These are phyloP conservation scores for Aspergillus funiculosus DNA, from an alignment of 495 filamentous ascomycete species.

Conservation along the genomic window DNA sequence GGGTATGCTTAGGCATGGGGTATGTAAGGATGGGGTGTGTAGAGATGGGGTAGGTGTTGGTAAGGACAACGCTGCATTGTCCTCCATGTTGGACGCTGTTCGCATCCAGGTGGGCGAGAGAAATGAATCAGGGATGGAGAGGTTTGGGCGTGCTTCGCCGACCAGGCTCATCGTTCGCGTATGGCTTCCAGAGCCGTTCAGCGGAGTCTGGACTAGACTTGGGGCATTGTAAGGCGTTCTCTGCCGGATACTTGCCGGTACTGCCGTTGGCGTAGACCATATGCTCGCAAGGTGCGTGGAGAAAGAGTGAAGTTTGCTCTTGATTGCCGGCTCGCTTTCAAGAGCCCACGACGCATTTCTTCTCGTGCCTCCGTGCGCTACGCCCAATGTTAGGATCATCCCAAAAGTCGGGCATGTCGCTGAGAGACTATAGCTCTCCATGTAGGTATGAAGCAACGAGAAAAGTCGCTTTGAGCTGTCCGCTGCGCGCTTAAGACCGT, in stretches of 20 bases:
- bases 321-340: conserved; percentile 29
- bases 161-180: conserved; percentile 3
- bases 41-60: conserved; percentile 33
- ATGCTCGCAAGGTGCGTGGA: conserved; percentile 32
- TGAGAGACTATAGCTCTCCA: conserved; percentile 37
- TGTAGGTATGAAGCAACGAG: conserved; percentile 30
- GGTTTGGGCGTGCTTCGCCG: conserved; percentile 11
- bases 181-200: neutral
- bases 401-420: conserved; percentile 36
- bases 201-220: neutral
- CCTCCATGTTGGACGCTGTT: conserved; percentile 27
- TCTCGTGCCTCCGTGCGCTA: conserved; percentile 9
- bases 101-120: conserved; percentile 32
- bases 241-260: conserved; percentile 1
- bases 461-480: conserved; percentile 34
- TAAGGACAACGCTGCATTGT: conserved; percentile 24
- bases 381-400: conserved; percentile 27
- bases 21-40: conserved; percentile 23
- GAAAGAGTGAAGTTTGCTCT: conserved; percentile 26
- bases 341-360: conserved; percentile 4
- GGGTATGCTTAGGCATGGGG: conserved; percentile 14
- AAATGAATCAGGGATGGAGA: conserved; percentile 23
- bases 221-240: conserved; percentile 2
- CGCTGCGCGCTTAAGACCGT: conserved; percentile 20
- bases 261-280: conserved; percentile 16